Evolutionary conservation across 2,329 filamentous ascomycete genomes (phyloP).

Genomic region (Beauveria pseudobassiana): DNA sequence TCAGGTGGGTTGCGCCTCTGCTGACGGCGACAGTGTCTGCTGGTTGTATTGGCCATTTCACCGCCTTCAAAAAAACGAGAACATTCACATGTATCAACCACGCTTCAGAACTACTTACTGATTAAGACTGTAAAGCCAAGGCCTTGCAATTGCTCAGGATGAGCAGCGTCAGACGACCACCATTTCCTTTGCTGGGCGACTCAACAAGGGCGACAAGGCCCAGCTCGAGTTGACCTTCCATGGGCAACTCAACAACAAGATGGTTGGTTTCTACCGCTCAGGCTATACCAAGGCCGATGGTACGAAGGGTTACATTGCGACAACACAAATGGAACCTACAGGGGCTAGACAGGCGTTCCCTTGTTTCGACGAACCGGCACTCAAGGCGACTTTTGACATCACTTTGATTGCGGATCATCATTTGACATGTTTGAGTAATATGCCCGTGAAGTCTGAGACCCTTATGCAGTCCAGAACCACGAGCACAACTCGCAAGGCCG

Average conservation of each 20-base stretch:
- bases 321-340: constrained; percentile 93
- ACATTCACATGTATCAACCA: too few species aligned
- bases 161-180: constrained; percentile 74
- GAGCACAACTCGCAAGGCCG: constrained; percentile 52
- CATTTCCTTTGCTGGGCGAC: constrained; percentile 65
- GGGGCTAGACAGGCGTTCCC: constrained; percentile 90
- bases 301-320: constrained; percentile 73
- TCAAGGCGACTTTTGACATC: constrained; percentile 89
- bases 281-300: constrained; percentile 83
- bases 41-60: not conserved
- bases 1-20: constrained; percentile 30
- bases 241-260: constrained; percentile 81
- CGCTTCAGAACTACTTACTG: not conserved
- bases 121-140: constrained; percentile 7
- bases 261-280: constrained; percentile 96
- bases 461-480: constrained; percentile 49
- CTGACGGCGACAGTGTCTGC: not conserved
- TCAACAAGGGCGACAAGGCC: constrained; percentile 69
- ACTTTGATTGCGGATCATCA: constrained; percentile 86
- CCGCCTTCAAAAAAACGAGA: not conserved
- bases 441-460: constrained; percentile 80
- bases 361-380: constrained; percentile 90
- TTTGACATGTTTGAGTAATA: constrained; percentile 86
- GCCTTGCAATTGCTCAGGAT: constrained; percentile 62
- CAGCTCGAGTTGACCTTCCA: constrained; percentile 56